phyloP scores from a whole-genome alignment of 192 early-diverging fungal species.

The Diversispora epigaea region DNA sequence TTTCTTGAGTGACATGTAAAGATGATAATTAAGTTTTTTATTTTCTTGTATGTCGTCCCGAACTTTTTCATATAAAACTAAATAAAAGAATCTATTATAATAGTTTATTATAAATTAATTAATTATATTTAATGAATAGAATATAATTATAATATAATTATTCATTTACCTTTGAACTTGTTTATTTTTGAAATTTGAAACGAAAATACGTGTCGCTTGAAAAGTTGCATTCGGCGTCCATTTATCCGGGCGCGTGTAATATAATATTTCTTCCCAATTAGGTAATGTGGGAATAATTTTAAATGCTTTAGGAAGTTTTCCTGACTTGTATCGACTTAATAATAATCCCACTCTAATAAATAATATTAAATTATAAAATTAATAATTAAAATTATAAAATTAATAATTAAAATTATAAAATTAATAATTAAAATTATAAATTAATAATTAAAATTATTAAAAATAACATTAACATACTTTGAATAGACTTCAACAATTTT shows the following conservation, averaged over 20 bases:
- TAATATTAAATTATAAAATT: not conserved
- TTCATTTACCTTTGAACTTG: slow-evolving; percentile 73
- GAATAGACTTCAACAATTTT: slow-evolving; percentile 95
- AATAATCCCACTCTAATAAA: slow-evolving; percentile 75
- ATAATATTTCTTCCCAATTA: slow-evolving; percentile 98
- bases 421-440: not conserved
- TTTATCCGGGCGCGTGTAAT: slow-evolving; percentile 82
- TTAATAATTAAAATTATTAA: slow-evolving; percentile 5
- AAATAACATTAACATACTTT: slow-evolving; percentile 50
- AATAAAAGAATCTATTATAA: slow-evolving; percentile 67
- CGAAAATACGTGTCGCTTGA: slow-evolving; percentile 94
- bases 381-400: not conserved
- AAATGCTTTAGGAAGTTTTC: slow-evolving; percentile 95
- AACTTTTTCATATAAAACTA: slow-evolving; percentile 88
- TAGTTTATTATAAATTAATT: too few species aligned
- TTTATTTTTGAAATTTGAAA: slow-evolving; percentile 93
- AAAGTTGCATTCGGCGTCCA: slow-evolving; percentile 98
- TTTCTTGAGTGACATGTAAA: slow-evolving; percentile 97
- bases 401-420: slow-evolving; percentile 8
- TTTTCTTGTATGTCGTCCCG: slow-evolving; percentile 95
- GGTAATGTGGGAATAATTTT: slow-evolving; percentile 94
- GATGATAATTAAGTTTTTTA: slow-evolving; percentile 96
- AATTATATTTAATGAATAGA: not conserved
- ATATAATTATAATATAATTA: not conserved
- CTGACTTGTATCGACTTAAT: slow-evolving; percentile 89